phyloP scores from a whole-genome alignment of 202 grass and related monocot genomes.

The Saccharum hybrid region DNA sequence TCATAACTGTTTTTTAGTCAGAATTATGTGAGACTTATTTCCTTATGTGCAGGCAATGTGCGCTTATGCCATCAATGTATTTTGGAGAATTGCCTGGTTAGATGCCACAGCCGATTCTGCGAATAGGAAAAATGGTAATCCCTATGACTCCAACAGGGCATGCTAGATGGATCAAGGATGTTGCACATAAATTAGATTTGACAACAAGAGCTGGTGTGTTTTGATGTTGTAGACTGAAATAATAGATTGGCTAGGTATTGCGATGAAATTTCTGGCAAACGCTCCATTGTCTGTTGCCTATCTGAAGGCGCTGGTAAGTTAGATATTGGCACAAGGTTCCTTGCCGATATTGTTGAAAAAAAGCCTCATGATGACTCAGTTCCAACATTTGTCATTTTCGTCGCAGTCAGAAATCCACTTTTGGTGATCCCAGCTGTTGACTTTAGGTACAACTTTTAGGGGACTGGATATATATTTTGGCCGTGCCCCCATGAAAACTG shows the following conservation, averaged over 20 bases:
- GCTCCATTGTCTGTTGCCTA: not conserved
- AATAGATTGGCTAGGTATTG: not conserved
- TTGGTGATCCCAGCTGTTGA: not conserved
- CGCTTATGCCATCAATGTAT: not conserved
- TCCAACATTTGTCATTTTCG: not conserved
- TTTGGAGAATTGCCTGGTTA: not conserved
- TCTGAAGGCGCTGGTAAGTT: not conserved
- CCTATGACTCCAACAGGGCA: not conserved
- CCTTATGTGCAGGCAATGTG: slow-evolving; percentile 30
- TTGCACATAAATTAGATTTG: not conserved
- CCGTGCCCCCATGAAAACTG: not conserved
- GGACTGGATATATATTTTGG: not conserved
- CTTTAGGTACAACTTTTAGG: not conserved
- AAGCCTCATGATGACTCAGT: not conserved
- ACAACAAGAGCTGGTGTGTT: not conserved
- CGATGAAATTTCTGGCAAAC: not conserved
- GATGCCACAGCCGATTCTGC: not conserved
- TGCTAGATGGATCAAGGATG: slow-evolving; percentile 31
- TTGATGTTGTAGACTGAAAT: not conserved
- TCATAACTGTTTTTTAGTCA: not conserved
- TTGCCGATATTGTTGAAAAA: not conserved
- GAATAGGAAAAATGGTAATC: not conserved
- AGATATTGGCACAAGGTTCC: not conserved
- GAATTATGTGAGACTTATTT: not conserved
- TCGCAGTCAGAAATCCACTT: not conserved